phyloP scores from a whole-genome alignment of 1,284 basidiomycete genomes.

The Gymnopus androsaceus region DNA sequence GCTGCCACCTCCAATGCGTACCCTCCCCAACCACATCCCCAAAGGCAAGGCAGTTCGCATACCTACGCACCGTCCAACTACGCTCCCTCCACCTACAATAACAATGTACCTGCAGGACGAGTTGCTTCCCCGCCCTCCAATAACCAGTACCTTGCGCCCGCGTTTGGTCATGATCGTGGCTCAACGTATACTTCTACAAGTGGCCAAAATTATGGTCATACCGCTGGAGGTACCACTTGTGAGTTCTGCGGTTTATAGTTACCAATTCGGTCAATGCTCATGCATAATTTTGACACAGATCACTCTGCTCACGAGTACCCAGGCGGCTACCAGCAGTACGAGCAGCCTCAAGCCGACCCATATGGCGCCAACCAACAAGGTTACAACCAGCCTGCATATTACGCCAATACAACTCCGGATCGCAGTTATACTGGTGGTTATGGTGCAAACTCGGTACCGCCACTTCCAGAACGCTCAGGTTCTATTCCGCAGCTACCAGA shows the following conservation, averaged over 20 bases:
- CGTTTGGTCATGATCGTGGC: slow-evolving; percentile 30
- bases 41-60: slow-evolving; percentile 43
- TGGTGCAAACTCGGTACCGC: slow-evolving; percentile 47
- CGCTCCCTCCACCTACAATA: slow-evolving; percentile 41
- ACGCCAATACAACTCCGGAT: slow-evolving; percentile 32
- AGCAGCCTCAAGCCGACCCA: slow-evolving; percentile 37
- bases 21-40: slow-evolving; percentile 40
- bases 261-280: not conserved
- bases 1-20: slow-evolving; percentile 34
- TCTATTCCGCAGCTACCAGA: slow-evolving; percentile 19
- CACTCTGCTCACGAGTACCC: slow-evolving; percentile 55
- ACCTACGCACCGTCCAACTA: slow-evolving; percentile 46
- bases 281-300: slow-evolving; percentile 38
- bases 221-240: slow-evolving; percentile 58
- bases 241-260: slow-evolving; percentile 26
- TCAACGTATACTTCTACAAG: slow-evolving; percentile 28
- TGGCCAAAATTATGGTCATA: slow-evolving; percentile 55
- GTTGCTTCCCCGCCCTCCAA: slow-evolving; percentile 24
- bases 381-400: slow-evolving; percentile 19
- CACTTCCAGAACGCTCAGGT: slow-evolving; percentile 27
- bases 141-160: slow-evolving; percentile 24
- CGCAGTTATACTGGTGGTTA: slow-evolving; percentile 61
- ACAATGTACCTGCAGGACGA: slow-evolving; percentile 21
- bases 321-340: slow-evolving; percentile 49
- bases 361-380: slow-evolving; percentile 20